Evolutionary conservation across 805 yeast genomes (phyloP), one percentile per base, ranked within the genome.

Genomic region (Metschnikowia peoriensis): DNA sequence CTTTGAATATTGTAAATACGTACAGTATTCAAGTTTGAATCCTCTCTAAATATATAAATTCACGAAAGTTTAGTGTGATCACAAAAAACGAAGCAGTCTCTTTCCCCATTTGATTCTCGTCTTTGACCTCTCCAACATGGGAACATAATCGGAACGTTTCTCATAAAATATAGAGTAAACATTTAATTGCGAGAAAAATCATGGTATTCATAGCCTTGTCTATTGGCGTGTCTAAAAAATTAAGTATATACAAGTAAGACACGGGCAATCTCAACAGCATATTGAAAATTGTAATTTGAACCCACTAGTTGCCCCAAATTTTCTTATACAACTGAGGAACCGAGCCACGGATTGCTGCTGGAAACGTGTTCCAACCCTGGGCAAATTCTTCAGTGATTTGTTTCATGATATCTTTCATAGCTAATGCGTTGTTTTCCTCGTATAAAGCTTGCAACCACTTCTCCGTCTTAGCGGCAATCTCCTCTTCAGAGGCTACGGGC

Each of bases 401-500:
- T 44, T 50, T 49, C 53, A 56, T 54, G 6, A 58, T 46, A 10
- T 48, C 56, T 12, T 54, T 51, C 48, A 54, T 34, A 14, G 43
- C 43, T 38, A 53, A 12, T 28, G 45, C 43, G 7, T 42, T 29
- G 12, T 44, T 44, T n/a, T 34, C 44, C 27, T 50, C 51, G 17
- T 29, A 28, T 27, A 53, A 38, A 4, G 28, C 44, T 5, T 29
- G 41, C 38, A 69, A 65, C 50, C 71, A 65, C n/a, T 57, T 63
- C 12, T 28, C 54, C 12, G 75, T 63, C 41, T 66, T 68, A 1
- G 53, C 58, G 15, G 65, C 68, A 27, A 75, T 54, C 47, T 75
- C 76, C 44, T 71, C 80, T 37, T 71, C 73, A 3, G 80, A 67
- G 0, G 85, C 77, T 15, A 82, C 77, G 8, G 83, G 81, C 22